phyloP scores from a whole-genome alignment of 2,329 filamentous ascomycete species.

The Colletotrichum sp. region DNA sequence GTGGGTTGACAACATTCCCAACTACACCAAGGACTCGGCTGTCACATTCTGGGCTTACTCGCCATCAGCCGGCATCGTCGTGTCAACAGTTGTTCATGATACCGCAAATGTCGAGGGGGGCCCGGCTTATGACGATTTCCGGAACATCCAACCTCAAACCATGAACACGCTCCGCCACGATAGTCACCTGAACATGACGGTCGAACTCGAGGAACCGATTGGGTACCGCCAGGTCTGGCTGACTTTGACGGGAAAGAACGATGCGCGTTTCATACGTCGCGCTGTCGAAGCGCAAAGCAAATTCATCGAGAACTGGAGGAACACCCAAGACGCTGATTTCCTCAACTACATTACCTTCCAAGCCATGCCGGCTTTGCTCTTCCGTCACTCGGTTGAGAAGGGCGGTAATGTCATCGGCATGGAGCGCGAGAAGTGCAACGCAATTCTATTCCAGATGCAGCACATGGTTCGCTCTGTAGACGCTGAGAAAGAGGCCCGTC shows the following conservation, averaged over 20 bases:
- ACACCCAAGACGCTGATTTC: not conserved
- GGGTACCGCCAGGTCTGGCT: not conserved
- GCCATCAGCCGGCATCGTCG: not conserved
- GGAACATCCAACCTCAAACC: not conserved
- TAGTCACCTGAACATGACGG: slow-evolving; percentile 8
- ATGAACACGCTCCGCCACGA: not conserved
- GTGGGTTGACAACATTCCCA: slow-evolving; percentile 1
- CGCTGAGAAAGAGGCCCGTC: not conserved
- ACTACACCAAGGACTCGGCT: slow-evolving; percentile 10
- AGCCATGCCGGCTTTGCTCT: not conserved
- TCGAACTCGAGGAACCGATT: slow-evolving; percentile 5
- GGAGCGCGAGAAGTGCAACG: not conserved
- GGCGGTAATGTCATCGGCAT: not conserved
- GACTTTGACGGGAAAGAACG: not conserved
- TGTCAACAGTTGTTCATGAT: not conserved
- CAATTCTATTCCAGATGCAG: not conserved
- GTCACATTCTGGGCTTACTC: not conserved
- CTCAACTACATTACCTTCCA: not conserved
- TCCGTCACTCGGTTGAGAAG: not conserved
- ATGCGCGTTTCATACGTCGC: not conserved
- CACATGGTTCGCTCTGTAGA: not conserved
- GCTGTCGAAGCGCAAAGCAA: not conserved
- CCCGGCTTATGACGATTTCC: not conserved
- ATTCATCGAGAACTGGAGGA: not conserved
- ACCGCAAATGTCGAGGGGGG: not conserved